Conservation (phyloP, 768 basidiomycete species). For the Phaeolepiota aurea region DNA sequence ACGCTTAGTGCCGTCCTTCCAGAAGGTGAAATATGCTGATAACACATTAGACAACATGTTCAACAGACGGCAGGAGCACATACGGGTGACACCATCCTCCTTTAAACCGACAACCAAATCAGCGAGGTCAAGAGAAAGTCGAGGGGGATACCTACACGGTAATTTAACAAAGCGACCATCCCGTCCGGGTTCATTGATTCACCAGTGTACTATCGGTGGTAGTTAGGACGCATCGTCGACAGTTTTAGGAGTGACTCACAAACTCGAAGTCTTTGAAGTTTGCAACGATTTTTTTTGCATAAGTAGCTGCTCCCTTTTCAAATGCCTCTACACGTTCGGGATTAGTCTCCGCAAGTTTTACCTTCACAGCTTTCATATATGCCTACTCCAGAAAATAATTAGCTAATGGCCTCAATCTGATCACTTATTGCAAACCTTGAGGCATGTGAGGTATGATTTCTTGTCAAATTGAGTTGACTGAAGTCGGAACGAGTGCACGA, state of each 20-base stretch:
- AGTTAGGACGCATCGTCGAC: neutral
- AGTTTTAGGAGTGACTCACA: constrained; percentile 32
- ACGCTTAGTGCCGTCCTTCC: constrained; percentile 90
- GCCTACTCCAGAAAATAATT: constrained; percentile 39
- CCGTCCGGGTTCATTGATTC: constrained; percentile 81
- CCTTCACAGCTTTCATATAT: constrained; percentile 93
- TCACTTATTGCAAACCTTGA: constrained; percentile 46
- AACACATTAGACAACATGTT: constrained; percentile 3
- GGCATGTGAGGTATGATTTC: constrained; percentile 71
- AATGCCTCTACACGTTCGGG: constrained; percentile 65
- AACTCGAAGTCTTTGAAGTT: constrained; percentile 96
- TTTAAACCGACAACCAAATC: constrained; percentile 15
- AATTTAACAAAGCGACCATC: constrained; percentile 93
- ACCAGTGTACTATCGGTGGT: constrained; percentile 51
- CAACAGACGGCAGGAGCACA: constrained; percentile 17
- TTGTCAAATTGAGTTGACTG: constrained; percentile 80
- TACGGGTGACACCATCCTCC: constrained; percentile 80
- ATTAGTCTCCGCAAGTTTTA: constrained; percentile 39
- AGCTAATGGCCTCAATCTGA: neutral
- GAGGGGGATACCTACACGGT: constrained; percentile 51
- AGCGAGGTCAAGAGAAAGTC: neutral
- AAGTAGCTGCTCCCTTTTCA: constrained; percentile 70
- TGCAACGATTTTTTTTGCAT: constrained; percentile 81
- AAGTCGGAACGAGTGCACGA: constrained; percentile 88
- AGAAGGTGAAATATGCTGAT: constrained; percentile 85